A percentile compares a stretch with the other conserved stretches of the same genome.
Conservation (phyloP, 208 protist species). For the Hexamita inflata region DNA sequence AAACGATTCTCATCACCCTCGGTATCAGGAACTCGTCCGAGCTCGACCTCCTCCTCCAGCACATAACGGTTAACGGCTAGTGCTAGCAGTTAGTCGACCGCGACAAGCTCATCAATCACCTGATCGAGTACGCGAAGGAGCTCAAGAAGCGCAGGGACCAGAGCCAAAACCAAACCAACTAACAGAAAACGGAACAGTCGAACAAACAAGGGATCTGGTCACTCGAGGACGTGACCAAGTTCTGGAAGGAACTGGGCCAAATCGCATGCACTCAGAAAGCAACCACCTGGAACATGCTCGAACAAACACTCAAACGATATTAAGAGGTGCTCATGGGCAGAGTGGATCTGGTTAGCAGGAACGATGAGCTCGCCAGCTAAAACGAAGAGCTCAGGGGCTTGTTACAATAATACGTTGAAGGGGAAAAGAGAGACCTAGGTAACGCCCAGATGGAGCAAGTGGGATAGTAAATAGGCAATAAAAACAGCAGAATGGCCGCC, state of each 20-base stretch:
- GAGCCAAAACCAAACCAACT: too few relatives aligned
- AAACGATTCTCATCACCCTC: conserved; percentile 3
- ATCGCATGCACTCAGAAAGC: neutral
- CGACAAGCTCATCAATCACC: neutral
- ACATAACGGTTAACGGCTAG: neutral
- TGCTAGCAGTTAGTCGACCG: neutral
- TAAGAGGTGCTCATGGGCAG: neutral
- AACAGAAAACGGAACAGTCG: neutral
- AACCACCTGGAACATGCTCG: neutral
- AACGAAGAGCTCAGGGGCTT: conserved; percentile 19
- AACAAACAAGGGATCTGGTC: conserved; percentile 2
- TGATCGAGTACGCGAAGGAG: conserved; percentile 1
- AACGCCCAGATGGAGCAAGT: too few relatives aligned
- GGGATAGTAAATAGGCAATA: too few relatives aligned
- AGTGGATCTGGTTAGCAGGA: neutral
- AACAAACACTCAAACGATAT: neutral
- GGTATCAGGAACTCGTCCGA: conserved; percentile 18
- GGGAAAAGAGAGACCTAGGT: too few relatives aligned
- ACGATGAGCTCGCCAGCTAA: conserved; percentile 4
- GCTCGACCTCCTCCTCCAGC: conserved; percentile 6
- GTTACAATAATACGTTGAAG: conserved; percentile 18
- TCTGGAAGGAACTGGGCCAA: conserved; percentile 11
- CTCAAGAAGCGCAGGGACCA: too few relatives aligned
- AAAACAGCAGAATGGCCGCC: too few relatives aligned
- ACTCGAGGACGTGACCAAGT: neutral